Conservation (phyloP, 306 rosid genomes). For the Fragaria iinumae region DNA sequence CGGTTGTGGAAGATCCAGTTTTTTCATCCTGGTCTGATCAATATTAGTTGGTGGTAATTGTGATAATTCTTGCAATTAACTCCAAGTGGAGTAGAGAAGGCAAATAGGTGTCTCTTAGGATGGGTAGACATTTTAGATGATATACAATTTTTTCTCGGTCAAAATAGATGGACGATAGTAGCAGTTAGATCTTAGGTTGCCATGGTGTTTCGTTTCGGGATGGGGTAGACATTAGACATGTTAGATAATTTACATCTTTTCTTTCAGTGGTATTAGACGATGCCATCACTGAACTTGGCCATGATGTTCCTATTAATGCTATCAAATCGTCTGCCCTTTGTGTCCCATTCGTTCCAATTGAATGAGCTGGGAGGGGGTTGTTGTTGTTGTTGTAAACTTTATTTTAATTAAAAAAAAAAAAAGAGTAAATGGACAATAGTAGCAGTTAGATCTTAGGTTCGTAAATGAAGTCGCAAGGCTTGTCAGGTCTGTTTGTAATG, state of each 20-base stretch:
- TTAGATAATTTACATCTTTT: neutral
- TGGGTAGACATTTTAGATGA: neutral
- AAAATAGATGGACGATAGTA: neutral
- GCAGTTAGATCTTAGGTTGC: neutral
- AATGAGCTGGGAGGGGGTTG: neutral
- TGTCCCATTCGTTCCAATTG: neutral
- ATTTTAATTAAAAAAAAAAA: neutral
- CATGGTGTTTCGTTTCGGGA: neutral
- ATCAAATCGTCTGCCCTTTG: neutral
- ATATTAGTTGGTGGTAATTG: neutral
- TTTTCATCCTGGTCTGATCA: neutral
- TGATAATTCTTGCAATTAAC: neutral
- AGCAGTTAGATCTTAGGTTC: neutral
- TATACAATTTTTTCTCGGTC: neutral
- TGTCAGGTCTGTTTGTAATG: neutral
- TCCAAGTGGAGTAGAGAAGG: neutral
- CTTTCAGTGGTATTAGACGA: neutral
- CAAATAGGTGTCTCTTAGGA: neutral
- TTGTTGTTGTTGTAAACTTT: neutral
- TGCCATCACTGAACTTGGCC: neutral
- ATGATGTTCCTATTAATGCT: neutral
- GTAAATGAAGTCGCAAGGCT: neutral
- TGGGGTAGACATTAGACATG: neutral
- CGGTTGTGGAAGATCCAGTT: neutral
- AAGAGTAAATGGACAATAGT: neutral